These are phyloP conservation scores for Pulveroboletus ravenelii DNA, from an alignment of 768 basidiomycete genomes.

Conservation along the genomic window DNA sequence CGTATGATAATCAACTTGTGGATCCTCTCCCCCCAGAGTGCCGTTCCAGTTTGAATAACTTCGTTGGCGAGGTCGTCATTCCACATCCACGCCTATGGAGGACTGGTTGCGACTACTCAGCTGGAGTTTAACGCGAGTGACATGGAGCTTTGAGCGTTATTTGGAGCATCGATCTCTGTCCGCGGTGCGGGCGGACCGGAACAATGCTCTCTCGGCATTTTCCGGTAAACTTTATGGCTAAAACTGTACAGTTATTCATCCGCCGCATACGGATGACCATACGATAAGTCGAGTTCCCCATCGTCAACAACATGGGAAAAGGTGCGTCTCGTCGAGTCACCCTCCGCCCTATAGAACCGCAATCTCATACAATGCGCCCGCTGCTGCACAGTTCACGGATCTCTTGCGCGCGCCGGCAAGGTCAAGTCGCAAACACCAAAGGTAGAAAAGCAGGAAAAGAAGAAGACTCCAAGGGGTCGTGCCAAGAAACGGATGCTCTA, in stretches of 20 bases:
- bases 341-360: background rate
- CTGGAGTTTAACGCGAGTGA: too few species aligned
- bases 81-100: slow-evolving; percentile 79
- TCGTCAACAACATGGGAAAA: slow-evolving; percentile 73
- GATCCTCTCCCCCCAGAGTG: slow-evolving; percentile 48
- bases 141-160: too few species aligned
- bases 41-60: slow-evolving; percentile 48
- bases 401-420: slow-evolving; percentile 99
- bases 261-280: slow-evolving; percentile 21
- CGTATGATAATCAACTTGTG: slow-evolving; percentile 57
- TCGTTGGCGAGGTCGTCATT: slow-evolving; percentile 67
- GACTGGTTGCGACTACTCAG: too few species aligned
- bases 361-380: background rate
- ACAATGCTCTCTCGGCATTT: slow-evolving; percentile 2
- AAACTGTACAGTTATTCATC: slow-evolving; percentile 40
- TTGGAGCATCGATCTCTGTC: too few species aligned
- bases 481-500: slow-evolving; percentile 95
- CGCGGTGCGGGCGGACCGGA: too few species aligned
- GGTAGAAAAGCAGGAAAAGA: slow-evolving; percentile 98
- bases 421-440: slow-evolving; percentile 98
- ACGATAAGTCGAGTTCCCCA: slow-evolving; percentile 32
- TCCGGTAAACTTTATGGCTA: slow-evolving; percentile 35
- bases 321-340: slow-evolving; percentile 34
- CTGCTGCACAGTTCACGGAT: slow-evolving; percentile 77
- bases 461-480: slow-evolving; percentile 95